phyloP scores from a whole-genome alignment of 805 yeast genomes.

The Zygotorulaspora sp. region DNA sequence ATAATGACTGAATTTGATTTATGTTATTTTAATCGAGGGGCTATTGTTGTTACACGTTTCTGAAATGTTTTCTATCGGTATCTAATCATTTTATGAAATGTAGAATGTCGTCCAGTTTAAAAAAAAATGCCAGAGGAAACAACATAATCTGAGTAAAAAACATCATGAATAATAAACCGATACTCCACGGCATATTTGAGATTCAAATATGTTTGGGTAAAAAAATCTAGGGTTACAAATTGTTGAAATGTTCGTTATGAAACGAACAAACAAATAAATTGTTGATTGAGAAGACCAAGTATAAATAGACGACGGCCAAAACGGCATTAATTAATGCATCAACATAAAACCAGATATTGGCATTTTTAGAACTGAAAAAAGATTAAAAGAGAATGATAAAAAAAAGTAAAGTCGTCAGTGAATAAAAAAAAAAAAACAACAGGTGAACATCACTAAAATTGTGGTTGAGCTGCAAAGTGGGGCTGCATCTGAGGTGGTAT shows the following conservation, averaged over 20 bases:
- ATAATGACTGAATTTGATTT: no score
- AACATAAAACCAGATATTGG: background rate
- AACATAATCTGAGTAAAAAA: background rate
- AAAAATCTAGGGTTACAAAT: background rate
- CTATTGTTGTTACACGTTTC: no score
- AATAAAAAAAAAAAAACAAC: conserved; percentile 1
- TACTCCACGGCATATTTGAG: background rate
- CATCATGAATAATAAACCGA: background rate
- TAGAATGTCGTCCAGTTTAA: no score
- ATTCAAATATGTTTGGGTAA: background rate
- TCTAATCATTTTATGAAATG: no score
- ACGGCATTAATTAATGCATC: background rate
- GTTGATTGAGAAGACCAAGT: no score
- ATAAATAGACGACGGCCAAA: background rate
- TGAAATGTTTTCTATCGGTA: no score
- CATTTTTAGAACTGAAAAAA: background rate
- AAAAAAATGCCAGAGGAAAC: background rate
- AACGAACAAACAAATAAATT: background rate
- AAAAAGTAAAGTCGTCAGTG: background rate
- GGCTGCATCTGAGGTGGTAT: conserved; percentile 17
- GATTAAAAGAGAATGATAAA: conserved; percentile 1
- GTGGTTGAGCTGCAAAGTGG: conserved; percentile 12
- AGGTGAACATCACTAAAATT: conserved; percentile 1
- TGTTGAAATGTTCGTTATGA: background rate
- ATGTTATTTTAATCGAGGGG: no score